These are phyloP conservation scores for Annulohypoxylon bovei DNA, from an alignment of 495 filamentous ascomycete genomes.

Conservation along the genomic window DNA sequence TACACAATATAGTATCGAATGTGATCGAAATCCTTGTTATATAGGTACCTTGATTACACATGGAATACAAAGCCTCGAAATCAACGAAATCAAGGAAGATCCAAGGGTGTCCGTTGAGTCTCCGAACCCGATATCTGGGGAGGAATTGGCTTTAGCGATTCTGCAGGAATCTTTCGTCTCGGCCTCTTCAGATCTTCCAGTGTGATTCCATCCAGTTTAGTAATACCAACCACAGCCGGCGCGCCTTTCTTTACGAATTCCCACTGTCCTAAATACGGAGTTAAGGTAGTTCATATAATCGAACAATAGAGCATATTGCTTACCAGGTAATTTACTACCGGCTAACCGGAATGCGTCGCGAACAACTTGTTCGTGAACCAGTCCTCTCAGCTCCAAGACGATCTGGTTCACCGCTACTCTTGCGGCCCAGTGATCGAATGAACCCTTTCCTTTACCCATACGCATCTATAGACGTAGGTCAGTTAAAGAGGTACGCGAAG, in stretches of 20 bases:
- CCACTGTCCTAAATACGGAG: slow-evolving; percentile 72
- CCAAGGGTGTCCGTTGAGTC: slow-evolving; percentile 30
- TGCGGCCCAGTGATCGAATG: slow-evolving; percentile 94
- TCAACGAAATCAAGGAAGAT: slow-evolving; percentile 33
- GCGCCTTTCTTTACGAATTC: slow-evolving; percentile 96
- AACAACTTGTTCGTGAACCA: slow-evolving; percentile 92
- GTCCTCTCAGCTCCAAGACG: slow-evolving; percentile 89
- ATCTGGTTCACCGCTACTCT: slow-evolving; percentile 88
- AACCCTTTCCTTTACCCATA: slow-evolving; percentile 99
- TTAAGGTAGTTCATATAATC: slow-evolving; percentile 29
- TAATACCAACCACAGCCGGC: slow-evolving; percentile 87
- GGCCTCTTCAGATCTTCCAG: slow-evolving; percentile 81
- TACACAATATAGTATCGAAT: not conserved
- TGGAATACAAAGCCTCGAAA: not conserved
- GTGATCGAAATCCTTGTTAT: not conserved
- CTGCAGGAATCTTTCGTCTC: slow-evolving; percentile 68
- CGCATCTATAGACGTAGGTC: slow-evolving; percentile 61
- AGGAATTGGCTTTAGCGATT: slow-evolving; percentile 25
- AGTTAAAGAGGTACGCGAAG: not conserved
- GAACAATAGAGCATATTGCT: slow-evolving; percentile 36
- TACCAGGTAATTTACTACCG: slow-evolving; percentile 95
- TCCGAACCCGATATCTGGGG: slow-evolving; percentile 21
- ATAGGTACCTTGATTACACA: slow-evolving; percentile 29
- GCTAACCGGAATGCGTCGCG: slow-evolving; percentile 94
- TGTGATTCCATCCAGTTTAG: slow-evolving; percentile 88